Evolutionary conservation across 805 yeast species (phyloP).

Genomic region (Priceomyces haplophilus): DNA sequence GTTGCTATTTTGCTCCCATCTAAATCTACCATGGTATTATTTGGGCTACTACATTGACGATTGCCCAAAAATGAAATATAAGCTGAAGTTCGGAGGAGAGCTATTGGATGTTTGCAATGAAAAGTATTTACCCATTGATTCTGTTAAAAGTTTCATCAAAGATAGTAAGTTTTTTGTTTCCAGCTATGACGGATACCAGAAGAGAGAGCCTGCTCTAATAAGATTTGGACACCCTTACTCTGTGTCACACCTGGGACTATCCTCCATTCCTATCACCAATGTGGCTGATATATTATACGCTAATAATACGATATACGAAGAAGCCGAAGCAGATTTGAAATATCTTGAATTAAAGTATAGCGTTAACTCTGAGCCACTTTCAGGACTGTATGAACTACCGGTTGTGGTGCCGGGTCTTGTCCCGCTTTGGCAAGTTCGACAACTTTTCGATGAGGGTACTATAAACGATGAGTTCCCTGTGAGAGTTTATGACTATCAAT

Average conservation of each 20-base stretch:
- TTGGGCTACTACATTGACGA: conserved; percentile 79
- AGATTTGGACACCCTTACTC: conserved; percentile 13
- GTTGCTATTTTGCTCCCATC: conserved; percentile 48
- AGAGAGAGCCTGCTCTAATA: conserved; percentile 9
- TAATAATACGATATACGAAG: conserved; percentile 10
- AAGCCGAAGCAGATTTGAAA: conserved; percentile 16
- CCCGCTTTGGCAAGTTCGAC: conserved; percentile 45
- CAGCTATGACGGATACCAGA: conserved; percentile 11
- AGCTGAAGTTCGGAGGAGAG: conserved; percentile 75
- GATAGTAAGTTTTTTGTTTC: conserved; percentile 32
- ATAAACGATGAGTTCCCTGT: conserved; percentile 17
- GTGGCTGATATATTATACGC: conserved; percentile 20
- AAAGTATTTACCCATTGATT: conserved; percentile 38
- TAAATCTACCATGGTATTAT: conserved; percentile 57
- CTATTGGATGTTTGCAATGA: conserved; percentile 54
- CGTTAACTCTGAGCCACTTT: conserved; percentile 1
- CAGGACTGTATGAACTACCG: conserved; percentile 25
- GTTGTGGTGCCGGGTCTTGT: conserved; percentile 49
- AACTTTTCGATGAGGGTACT: conserved; percentile 27
- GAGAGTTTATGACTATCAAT: conserved; percentile 11
- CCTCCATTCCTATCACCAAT: conserved; percentile 11
- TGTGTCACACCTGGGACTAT: conserved; percentile 8
- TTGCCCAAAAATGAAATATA: conserved; percentile 80
- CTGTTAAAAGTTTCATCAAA: conserved; percentile 23
- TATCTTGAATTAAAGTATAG: conserved; percentile 13